Conservation (phyloP, 345 rosid genomes). For the Hypericum androsaemum region DNA sequence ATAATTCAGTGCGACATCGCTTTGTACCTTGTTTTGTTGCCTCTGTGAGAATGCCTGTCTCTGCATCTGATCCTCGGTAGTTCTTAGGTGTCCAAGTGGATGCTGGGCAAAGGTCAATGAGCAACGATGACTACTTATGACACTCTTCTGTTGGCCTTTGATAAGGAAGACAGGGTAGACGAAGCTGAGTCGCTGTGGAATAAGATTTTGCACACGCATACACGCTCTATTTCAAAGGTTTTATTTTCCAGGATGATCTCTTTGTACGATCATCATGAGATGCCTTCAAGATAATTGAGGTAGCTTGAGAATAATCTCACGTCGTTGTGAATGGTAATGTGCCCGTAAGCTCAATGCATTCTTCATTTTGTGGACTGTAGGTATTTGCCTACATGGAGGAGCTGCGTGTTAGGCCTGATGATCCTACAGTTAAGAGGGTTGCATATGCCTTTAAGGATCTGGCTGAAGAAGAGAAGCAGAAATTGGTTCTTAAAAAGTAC, state of each 20-base stretch:
- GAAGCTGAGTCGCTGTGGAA: constrained; percentile 84
- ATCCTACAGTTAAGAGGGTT: constrained; percentile 56
- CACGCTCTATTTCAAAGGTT: constrained; percentile 69
- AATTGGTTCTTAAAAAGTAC: constrained; percentile 50
- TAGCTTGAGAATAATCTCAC: constrained; percentile 7
- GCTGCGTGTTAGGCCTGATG: constrained; percentile 68
- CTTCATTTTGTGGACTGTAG: constrained; percentile 16
- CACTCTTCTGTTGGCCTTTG: constrained; percentile 70
- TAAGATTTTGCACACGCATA: constrained; percentile 60
- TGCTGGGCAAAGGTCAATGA: constrained; percentile 93
- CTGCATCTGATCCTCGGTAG: constrained; percentile 2
- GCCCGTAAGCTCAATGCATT: no score
- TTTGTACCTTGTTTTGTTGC: no score
- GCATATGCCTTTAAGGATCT: constrained; percentile 47
- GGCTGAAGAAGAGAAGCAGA: constrained; percentile 51
- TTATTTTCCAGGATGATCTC: constrained; percentile 81
- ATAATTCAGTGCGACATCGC: no score
- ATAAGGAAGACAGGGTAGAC: constrained; percentile 60
- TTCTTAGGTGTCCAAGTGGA: constrained; percentile 81
- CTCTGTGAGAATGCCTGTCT: no score
- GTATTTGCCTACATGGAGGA: constrained; percentile 94
- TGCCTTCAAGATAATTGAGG: constrained; percentile 71
- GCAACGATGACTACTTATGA: constrained; percentile 82
- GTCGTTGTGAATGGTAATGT: no score
- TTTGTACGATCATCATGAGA: constrained; percentile 62